These are phyloP conservation scores for Fusarium circinatum DNA, from an alignment of 2,329 filamentous ascomycete species.

Conservation along the genomic window DNA sequence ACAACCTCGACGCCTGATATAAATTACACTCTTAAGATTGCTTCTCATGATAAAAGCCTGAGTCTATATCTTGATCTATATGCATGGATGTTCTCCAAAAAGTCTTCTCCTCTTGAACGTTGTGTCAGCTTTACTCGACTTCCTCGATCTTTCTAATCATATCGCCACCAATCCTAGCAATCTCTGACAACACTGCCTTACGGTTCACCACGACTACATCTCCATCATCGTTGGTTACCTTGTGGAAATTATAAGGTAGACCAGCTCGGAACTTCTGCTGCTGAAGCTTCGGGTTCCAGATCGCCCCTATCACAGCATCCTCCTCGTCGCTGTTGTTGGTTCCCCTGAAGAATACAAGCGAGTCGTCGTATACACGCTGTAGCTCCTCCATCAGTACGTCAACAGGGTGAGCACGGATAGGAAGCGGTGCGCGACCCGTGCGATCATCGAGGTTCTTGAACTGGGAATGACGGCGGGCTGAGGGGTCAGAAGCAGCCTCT, in stretches of 20 bases:
- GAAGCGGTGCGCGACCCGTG: constrained; percentile 55
- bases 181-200: constrained; percentile 75
- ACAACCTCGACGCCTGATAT: neutral
- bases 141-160: constrained; percentile 75
- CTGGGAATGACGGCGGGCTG: constrained; percentile 56
- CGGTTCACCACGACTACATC: constrained; percentile 72
- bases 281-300: constrained; percentile 68
- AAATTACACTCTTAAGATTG: neutral
- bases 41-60: neutral
- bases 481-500: constrained; percentile 50
- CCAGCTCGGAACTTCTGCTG: constrained; percentile 75
- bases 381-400: constrained; percentile 75
- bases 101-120: neutral
- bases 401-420: constrained; percentile 69
- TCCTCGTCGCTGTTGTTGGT: constrained; percentile 53
- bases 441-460: constrained; percentile 85
- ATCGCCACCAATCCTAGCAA: constrained; percentile 73
- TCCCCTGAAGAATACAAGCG: constrained; percentile 84
- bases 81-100: constrained; percentile 24
- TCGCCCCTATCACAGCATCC: constrained; percentile 63
- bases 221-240: constrained; percentile 50
- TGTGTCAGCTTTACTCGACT: constrained; percentile 33
- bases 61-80: constrained; percentile 27
- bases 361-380: constrained; percentile 70
- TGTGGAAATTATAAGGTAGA: constrained; percentile 68